Percentiles rank a stretch among this genome's conserved stretches.
These are phyloP conservation scores for Coemansia sp. DNA, from an alignment of 192 early-diverging fungal genomes.

Conservation along the genomic window DNA sequence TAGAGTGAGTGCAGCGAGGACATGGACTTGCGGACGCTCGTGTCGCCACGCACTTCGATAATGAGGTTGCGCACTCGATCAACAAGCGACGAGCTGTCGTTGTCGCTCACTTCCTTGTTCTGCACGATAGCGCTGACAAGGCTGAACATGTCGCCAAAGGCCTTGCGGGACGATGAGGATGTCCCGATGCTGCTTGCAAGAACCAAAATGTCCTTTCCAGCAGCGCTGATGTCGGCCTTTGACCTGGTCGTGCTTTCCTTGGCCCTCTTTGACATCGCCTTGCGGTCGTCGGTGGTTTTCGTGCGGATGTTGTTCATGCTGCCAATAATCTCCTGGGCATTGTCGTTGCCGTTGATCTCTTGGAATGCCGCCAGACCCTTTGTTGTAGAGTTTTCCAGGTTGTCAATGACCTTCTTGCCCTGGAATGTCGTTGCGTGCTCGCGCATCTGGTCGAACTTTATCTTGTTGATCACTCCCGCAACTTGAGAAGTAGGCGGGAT, in stretches of 20 bases:
- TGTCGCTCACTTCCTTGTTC: slow-evolving; percentile 16
- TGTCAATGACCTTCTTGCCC: slow-evolving; percentile 43
- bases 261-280: slow-evolving; percentile 28
- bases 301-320: slow-evolving; percentile 35
- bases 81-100: slow-evolving; percentile 13
- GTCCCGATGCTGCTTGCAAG: slow-evolving; percentile 38
- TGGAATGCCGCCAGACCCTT: slow-evolving; percentile 30
- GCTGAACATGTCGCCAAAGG: slow-evolving; percentile 22
- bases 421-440: slow-evolving; percentile 42
- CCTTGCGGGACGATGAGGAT: slow-evolving; percentile 38
- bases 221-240: slow-evolving; percentile 12
- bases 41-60: slow-evolving; percentile 33
- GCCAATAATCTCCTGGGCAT: slow-evolving; percentile 23
- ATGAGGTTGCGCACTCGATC: slow-evolving; percentile 40
- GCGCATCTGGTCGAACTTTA: slow-evolving; percentile 40
- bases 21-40: slow-evolving; percentile 29
- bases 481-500: slow-evolving; percentile 36
- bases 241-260: slow-evolving; percentile 24
- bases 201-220: slow-evolving; percentile 42
- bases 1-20: slow-evolving; percentile 36
- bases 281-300: slow-evolving; percentile 42
- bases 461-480: slow-evolving; percentile 10
- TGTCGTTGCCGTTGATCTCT: slow-evolving; percentile 45
- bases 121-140: slow-evolving; percentile 31
- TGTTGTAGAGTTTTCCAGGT: slow-evolving; percentile 27